A percentile compares a stretch with the other conserved stretches of the same genome.
phyloP scores from a whole-genome alignment of 306 rosid species.

The Albizia julibrissin region DNA sequence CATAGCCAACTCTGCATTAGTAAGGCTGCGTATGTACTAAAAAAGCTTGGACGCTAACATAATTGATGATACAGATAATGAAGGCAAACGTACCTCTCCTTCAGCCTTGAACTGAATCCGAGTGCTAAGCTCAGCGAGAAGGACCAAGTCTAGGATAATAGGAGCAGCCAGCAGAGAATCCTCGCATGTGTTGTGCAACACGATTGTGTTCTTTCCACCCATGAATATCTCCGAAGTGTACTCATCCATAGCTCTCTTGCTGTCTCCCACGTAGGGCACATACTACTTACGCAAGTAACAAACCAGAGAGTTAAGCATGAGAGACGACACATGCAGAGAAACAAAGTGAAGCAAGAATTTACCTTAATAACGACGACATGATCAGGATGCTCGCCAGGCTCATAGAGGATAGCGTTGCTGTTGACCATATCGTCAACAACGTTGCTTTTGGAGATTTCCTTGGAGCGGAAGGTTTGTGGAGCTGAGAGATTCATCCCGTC shows the following conservation, averaged over 20 bases:
- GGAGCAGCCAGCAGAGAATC: constrained; percentile 99
- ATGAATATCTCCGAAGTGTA: constrained; percentile 97
- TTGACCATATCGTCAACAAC: constrained; percentile 99
- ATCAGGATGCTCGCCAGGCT: constrained; percentile 97
- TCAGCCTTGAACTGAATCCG: constrained; percentile 89
- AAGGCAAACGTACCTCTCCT: constrained; percentile 62
- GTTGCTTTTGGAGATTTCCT: constrained; percentile 96
- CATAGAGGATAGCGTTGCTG: constrained; percentile 89
- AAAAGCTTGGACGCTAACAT: background rate
- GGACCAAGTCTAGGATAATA: constrained; percentile 92
- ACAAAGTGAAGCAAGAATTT: constrained; percentile 1
- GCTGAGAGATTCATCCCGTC: constrained; percentile 99
- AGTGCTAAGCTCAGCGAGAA: constrained; percentile 97
- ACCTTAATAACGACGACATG: constrained; percentile 98
- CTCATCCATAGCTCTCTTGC: constrained; percentile 99
- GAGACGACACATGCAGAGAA: background rate
- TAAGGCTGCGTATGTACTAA: background rate
- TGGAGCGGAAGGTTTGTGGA: constrained; percentile 95
- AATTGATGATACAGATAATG: background rate
- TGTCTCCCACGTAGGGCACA: constrained; percentile 95
- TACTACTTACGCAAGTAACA: constrained; percentile 52
- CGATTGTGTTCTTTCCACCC: constrained; percentile 95
- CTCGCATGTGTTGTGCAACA: constrained; percentile 98
- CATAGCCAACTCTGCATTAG: background rate
- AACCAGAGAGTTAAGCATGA: background rate